These are phyloP conservation scores for Tricholoma furcatifolium DNA, from an alignment of 768 basidiomycete genomes.

Conservation along the genomic window DNA sequence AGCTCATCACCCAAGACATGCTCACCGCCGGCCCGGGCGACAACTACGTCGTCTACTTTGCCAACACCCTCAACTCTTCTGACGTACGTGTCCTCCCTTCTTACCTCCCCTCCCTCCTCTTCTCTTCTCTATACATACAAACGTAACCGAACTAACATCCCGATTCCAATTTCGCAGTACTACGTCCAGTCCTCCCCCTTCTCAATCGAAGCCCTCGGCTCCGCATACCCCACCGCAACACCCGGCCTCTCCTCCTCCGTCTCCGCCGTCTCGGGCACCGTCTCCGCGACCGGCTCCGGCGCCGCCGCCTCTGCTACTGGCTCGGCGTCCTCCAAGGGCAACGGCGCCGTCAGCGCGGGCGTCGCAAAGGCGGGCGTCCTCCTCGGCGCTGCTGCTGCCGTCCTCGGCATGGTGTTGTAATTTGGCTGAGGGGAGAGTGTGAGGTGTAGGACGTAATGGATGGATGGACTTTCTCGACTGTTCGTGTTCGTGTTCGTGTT, in stretches of 20 bases:
- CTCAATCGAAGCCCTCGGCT: constrained; percentile 38
- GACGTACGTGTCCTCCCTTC: constrained; percentile 42
- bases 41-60: constrained; percentile 51
- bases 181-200: constrained; percentile 56
- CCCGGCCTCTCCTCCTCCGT: background rate
- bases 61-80: constrained; percentile 46
- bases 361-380: background rate
- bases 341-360: background rate
- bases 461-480: too few species aligned
- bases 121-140: background rate
- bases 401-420: constrained; percentile 3
- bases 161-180: constrained; percentile 37
- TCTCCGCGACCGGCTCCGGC: background rate
- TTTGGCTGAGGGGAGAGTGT: too few species aligned
- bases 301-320: background rate
- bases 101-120: background rate
- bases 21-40: constrained; percentile 37
- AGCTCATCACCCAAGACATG: constrained; percentile 46
- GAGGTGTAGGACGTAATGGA: background rate
- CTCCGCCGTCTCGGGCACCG: constrained; percentile 3
- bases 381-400: background rate
- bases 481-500: background rate
- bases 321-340: background rate
- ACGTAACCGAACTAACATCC: background rate
- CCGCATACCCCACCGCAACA: constrained; percentile 17